Percentiles rank a stretch among this genome's conserved stretches.
phyloP scores from a whole-genome alignment of 2,329 filamentous ascomycete genomes.

The Cryphonectria radicalis region DNA sequence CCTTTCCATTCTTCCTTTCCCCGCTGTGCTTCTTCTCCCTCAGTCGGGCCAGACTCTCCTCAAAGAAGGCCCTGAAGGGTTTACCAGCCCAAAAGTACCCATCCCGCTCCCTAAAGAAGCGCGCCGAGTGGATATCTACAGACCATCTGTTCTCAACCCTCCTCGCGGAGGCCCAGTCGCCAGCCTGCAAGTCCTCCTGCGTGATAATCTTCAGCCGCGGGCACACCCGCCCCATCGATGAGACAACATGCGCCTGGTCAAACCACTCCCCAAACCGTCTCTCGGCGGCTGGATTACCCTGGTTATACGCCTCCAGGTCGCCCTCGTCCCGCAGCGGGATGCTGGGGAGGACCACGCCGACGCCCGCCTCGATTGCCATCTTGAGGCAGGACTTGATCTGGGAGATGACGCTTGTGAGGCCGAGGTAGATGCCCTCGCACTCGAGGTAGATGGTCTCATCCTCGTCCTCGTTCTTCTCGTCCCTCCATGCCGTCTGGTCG shows the following conservation, averaged over 20 bases:
- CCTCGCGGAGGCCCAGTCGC: slow-evolving; percentile 7
- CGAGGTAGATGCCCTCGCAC: slow-evolving; percentile 39
- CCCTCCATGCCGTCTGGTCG: slow-evolving; percentile 33
- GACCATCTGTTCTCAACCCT: slow-evolving; percentile 34
- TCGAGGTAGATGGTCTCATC: slow-evolving; percentile 35
- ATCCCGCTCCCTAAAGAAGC: slow-evolving; percentile 34
- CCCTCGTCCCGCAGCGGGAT: slow-evolving; percentile 40
- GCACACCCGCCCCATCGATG: slow-evolving; percentile 34
- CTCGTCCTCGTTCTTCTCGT: neutral
- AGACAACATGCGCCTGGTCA: slow-evolving; percentile 37
- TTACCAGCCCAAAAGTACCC: slow-evolving; percentile 40
- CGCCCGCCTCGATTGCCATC: slow-evolving; percentile 41
- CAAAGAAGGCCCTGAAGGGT: slow-evolving; percentile 37
- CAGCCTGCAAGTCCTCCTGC: slow-evolving; percentile 33
- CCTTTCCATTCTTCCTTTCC: neutral
- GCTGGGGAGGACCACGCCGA: slow-evolving; percentile 37
- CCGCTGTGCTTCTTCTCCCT: slow-evolving; percentile 9
- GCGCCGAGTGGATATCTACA: slow-evolving; percentile 33
- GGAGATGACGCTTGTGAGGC: slow-evolving; percentile 41
- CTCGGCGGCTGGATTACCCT: slow-evolving; percentile 38
- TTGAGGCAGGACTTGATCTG: slow-evolving; percentile 43
- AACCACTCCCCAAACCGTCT: slow-evolving; percentile 42
- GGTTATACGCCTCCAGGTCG: slow-evolving; percentile 39
- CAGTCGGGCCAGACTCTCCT: slow-evolving; percentile 29
- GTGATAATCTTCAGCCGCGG: slow-evolving; percentile 41